phyloP scores from a whole-genome alignment of 2,329 filamentous ascomycete species.

The Arachnomyces sp. region DNA sequence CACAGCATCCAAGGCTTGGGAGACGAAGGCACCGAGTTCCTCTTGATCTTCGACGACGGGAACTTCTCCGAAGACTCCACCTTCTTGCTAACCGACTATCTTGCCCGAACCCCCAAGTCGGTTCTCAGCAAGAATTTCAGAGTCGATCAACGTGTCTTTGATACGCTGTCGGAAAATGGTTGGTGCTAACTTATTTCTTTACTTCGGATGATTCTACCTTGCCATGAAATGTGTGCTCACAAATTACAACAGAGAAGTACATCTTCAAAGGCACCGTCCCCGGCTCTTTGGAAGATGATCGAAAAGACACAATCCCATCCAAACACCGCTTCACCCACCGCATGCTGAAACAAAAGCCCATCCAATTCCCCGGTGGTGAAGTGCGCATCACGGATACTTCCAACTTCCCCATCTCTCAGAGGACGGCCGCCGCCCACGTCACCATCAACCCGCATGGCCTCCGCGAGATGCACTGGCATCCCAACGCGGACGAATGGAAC shows the following conservation, averaged over 20 bases:
- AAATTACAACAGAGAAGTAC: conserved; percentile 52
- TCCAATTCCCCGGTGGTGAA: conserved; percentile 59
- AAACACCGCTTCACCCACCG: conserved; percentile 63
- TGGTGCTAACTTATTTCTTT: conserved; percentile 6
- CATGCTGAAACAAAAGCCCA: conserved; percentile 62
- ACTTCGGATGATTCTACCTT: too few species aligned
- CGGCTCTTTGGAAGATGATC: conserved; percentile 56
- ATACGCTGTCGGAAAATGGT: conserved; percentile 52
- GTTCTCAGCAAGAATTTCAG: conserved; percentile 71
- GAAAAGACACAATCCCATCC: conserved; percentile 57
- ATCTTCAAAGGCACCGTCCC: conserved; percentile 67
- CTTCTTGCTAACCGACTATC: conserved; percentile 61
- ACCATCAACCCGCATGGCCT: conserved; percentile 64
- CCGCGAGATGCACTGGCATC: conserved; percentile 79
- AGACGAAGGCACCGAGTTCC: conserved; percentile 56
- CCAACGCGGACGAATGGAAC: conserved; percentile 71
- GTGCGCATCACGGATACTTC: conserved; percentile 69
- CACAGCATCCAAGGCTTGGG: conserved; percentile 68
- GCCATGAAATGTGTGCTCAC: neutral
- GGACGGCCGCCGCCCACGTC: conserved; percentile 64
- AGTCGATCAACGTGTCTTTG: conserved; percentile 62
- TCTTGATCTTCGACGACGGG: conserved; percentile 56
- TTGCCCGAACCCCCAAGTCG: conserved; percentile 62
- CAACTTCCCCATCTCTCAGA: conserved; percentile 67
- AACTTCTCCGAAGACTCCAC: conserved; percentile 59